Base-by-base conservation (phyloP, 495 filamentous ascomycete species). In the Paragyromitra xinjiangensis region DNA sequence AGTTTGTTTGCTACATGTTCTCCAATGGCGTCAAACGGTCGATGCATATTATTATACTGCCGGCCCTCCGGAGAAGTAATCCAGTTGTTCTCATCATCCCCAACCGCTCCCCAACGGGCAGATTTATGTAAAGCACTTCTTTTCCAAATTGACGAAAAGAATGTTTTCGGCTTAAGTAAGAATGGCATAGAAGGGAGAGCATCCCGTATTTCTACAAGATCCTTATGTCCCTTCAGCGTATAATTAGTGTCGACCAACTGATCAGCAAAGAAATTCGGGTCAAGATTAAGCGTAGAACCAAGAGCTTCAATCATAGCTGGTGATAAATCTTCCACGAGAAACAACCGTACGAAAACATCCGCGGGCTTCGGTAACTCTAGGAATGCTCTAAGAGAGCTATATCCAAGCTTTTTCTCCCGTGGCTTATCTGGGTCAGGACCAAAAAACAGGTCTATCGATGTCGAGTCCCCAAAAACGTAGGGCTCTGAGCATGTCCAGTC, bases 311-410 rank as follows among this genome's bases (percentile, higher is more conserved):
- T 68, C 45, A 71, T 34, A n/a, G 51, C 39, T 56, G 81, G 74
- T 16, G 63, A 78, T n/a, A 83, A 67, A 59, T 83, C 81, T 65
- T 83, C 81, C 39, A 78, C 70, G 26, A 82, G 67, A 22, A 82
- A 66, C 6, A 82, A 29, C 12, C 67, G 64, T 22, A 68, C 75
- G 55, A 56, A 26, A 24, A 73, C 62, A 34, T 53, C 69, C 0
- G 26, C 12, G 1, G 63, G 73, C 19, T 67, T 76, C 29, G 71
- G 55, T 14, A 51, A 5, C 16, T 37, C 12, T 9, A 78, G 42
- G 56, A 71, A 58, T 37, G 19, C 40, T 24, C 16, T 55, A 11
- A 76, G 29, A 64, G 64, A 19, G 19, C 51, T 59, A 56, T 69
- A 78, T 24, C 64, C 63, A 45, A 62, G 64, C 5, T 26, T 68